phyloP scores from a whole-genome alignment of 768 basidiomycete genomes.

The Phaffia australis region DNA sequence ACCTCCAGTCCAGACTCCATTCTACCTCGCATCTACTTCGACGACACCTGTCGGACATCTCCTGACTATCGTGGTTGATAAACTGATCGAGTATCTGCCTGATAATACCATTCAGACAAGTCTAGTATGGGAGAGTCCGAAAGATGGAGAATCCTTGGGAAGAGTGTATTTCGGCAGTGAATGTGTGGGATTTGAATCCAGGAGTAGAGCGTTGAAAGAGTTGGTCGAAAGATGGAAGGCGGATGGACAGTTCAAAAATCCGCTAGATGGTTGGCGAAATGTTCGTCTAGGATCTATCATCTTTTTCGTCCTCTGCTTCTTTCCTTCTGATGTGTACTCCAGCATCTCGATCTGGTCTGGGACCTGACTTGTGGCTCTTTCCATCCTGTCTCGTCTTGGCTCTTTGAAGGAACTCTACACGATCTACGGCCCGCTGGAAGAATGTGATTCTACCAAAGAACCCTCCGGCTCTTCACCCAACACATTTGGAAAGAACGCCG shows the following conservation, averaged over 20 bases:
- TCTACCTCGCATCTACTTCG: slow-evolving; percentile 15
- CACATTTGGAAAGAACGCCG: slow-evolving; percentile 49
- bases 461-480: slow-evolving; percentile 42
- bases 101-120: background rate
- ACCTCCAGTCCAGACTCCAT: background rate
- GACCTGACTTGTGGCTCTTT: slow-evolving; percentile 45
- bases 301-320: slow-evolving; percentile 8
- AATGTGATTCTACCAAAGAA: slow-evolving; percentile 13
- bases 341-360: slow-evolving; percentile 22
- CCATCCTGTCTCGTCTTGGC: slow-evolving; percentile 71
- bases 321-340: slow-evolving; percentile 15
- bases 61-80: background rate
- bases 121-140: background rate
- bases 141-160: background rate
- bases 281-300: too few relatives aligned
- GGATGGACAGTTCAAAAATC: slow-evolving; percentile 34
- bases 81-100: background rate
- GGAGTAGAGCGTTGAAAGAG: slow-evolving; percentile 25
- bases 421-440: slow-evolving; percentile 38
- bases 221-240: slow-evolving; percentile 35
- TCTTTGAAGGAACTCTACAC: slow-evolving; percentile 55
- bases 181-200: background rate
- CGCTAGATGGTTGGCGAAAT: slow-evolving; percentile 35
- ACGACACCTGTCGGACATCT: slow-evolving; percentile 20
- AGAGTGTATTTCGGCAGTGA: background rate